A percentile compares a stretch with the other conserved stretches of the same genome.
phyloP scores from a whole-genome alignment of 75 land plant species.

The Pseudotsuga menziesii region DNA sequence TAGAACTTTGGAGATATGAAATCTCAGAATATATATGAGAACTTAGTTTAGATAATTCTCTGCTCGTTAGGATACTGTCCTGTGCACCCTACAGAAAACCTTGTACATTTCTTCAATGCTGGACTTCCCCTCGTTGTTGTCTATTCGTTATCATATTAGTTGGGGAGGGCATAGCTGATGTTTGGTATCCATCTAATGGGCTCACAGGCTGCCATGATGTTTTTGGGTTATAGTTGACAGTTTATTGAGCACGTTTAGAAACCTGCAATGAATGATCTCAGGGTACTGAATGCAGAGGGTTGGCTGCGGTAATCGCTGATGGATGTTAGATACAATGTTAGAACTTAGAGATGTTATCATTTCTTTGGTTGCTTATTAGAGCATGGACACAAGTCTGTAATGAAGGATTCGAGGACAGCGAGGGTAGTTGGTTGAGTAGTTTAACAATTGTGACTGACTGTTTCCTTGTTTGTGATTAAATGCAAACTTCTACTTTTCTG shows the following conservation, averaged over 20 bases:
- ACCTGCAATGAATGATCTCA: slow-evolving; percentile 3
- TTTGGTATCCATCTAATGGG: background rate
- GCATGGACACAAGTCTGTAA: background rate
- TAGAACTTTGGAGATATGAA: no score
- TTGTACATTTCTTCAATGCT: background rate
- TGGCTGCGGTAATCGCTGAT: background rate
- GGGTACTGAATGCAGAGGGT: background rate
- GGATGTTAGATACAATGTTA: background rate
- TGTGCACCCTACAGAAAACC: background rate
- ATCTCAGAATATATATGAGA: no score
- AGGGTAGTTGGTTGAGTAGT: background rate
- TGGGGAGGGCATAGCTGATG: background rate
- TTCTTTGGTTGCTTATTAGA: background rate
- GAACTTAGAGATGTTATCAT: background rate
- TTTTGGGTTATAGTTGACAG: background rate
- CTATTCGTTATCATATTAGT: background rate
- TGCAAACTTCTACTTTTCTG: background rate
- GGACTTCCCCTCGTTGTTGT: background rate
- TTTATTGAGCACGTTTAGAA: background rate
- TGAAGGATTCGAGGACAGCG: background rate
- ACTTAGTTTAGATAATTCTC: no score
- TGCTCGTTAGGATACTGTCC: background rate
- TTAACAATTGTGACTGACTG: background rate
- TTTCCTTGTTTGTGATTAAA: background rate
- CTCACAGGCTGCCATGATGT: background rate